phyloP scores from a whole-genome alignment of 441 rosid genomes.

The Erodium chrysanthum region DNA sequence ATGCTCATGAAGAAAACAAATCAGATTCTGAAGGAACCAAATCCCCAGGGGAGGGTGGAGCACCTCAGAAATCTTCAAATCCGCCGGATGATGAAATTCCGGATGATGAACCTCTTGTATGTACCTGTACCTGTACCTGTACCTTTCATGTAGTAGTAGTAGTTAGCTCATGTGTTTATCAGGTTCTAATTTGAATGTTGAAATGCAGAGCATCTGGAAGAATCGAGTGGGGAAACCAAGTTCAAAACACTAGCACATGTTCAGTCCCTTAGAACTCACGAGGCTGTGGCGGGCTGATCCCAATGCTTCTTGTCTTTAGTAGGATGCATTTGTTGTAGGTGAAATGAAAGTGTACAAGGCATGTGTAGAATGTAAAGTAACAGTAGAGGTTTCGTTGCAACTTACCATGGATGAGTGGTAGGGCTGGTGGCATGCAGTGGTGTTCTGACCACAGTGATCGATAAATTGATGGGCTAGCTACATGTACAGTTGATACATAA shows the following conservation, averaged over 20 bases:
- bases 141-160: no score
- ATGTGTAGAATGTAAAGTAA: conserved; percentile 28
- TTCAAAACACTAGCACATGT: conserved; percentile 20
- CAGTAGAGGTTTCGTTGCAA: conserved; percentile 12
- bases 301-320: conserved; percentile 10
- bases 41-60: conserved; percentile 23
- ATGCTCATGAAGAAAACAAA: conserved; percentile 28
- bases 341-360: conserved; percentile 20
- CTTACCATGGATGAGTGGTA: not conserved
- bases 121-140: conserved; percentile 14
- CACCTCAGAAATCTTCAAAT: conserved; percentile 18
- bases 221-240: conserved; percentile 49
- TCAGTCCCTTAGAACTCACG: conserved; percentile 5
- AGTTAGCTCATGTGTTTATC: no score
- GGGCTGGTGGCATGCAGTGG: conserved; percentile 10
- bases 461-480: conserved; percentile 24
- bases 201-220: conserved; percentile 81
- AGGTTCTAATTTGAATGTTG: conserved; percentile 14
- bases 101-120: conserved; percentile 93
- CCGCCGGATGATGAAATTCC: conserved; percentile 43
- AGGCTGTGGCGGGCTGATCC: conserved; percentile 15
- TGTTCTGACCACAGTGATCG: conserved; percentile 20
- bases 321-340: conserved; percentile 14
- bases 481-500: conserved; percentile 28
- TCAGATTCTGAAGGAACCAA: conserved; percentile 35